Conservation (phyloP, 495 filamentous ascomycete genomes). For the Annulohypoxylon nitens region DNA sequence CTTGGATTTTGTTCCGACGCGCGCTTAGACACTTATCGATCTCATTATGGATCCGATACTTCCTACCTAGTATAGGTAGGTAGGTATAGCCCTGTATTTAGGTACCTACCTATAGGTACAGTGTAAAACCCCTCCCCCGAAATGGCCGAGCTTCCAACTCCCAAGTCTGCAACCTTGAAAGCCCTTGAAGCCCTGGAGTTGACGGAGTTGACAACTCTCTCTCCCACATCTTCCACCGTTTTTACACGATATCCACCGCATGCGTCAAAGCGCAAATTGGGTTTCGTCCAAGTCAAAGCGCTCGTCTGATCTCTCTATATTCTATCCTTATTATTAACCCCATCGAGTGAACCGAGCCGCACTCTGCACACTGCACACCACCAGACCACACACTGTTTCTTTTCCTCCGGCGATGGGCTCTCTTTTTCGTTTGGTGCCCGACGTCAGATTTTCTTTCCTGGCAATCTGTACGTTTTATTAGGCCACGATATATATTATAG, state of each 20-base stretch:
- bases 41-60: conserved; percentile 28
- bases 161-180: neutral
- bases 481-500: conserved; percentile 28
- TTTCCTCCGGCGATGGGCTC: neutral
- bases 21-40: conserved; percentile 48
- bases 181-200: neutral
- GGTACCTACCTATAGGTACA: too few relatives aligned
- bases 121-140: conserved; percentile 12
- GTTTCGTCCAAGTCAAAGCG: conserved; percentile 49
- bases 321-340: conserved; percentile 21
- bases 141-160: conserved; percentile 34
- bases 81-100: too few relatives aligned
- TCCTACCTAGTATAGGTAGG: too few relatives aligned
- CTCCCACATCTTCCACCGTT: neutral
- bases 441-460: conserved; percentile 14
- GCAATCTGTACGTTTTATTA: conserved; percentile 6
- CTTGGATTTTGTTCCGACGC: conserved; percentile 39
- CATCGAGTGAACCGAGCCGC: neutral
- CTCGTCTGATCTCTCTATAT: conserved; percentile 48
- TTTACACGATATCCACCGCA: conserved; percentile 5
- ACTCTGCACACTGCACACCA: conserved; percentile 1
- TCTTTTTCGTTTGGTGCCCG: conserved; percentile 24
- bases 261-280: conserved; percentile 48
- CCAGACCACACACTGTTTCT: conserved; percentile 4
- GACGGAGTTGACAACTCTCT: neutral